These are phyloP conservation scores for Lecanicillium sp. DNA, from an alignment of 2,329 filamentous ascomycete genomes.

Conservation along the genomic window DNA sequence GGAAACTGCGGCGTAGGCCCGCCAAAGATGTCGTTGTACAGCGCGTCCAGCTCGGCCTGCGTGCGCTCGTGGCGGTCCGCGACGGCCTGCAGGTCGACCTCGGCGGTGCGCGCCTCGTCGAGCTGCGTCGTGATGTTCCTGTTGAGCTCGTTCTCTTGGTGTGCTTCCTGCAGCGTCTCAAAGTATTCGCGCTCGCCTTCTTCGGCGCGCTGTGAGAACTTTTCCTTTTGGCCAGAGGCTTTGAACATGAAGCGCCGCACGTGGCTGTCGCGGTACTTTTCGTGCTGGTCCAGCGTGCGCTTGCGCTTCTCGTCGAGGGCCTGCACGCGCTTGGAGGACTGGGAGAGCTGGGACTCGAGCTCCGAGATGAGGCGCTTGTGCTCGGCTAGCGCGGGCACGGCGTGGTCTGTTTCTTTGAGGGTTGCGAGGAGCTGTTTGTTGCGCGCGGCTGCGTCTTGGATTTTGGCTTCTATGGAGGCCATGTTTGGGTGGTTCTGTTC, in stretches of 20 bases:
- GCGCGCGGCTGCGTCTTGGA: constrained; percentile 29
- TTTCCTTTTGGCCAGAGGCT: constrained; percentile 35
- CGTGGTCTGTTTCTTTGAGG: constrained; percentile 41
- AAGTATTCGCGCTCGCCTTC: constrained; percentile 49
- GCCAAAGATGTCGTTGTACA: constrained; percentile 46
- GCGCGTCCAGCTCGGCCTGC: constrained; percentile 37
- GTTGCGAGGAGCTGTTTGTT: constrained; percentile 36
- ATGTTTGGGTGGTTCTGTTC: constrained; percentile 16
- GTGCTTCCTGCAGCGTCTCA: constrained; percentile 39
- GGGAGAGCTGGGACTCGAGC: constrained; percentile 31
- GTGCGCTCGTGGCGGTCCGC: constrained; percentile 28
- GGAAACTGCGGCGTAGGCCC: constrained; percentile 44
- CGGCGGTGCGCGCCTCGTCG: constrained; percentile 27
- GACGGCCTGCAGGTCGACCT: constrained; percentile 25
- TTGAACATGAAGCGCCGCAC: constrained; percentile 44
- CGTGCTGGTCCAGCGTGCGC: constrained; percentile 41
- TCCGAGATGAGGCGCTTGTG: constrained; percentile 36
- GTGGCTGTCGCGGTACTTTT: constrained; percentile 43
- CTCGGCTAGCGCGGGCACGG: constrained; percentile 33
- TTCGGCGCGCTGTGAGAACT: constrained; percentile 32
- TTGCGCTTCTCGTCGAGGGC: constrained; percentile 30
- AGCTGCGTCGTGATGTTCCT: constrained; percentile 31
- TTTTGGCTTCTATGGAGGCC: constrained; percentile 23
- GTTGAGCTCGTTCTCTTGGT: constrained; percentile 34
- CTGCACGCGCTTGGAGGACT: constrained; percentile 27